Evolutionary conservation across 176 grass and related monocot species (phyloP).

Genomic region (Musa schizocarpa): DNA sequence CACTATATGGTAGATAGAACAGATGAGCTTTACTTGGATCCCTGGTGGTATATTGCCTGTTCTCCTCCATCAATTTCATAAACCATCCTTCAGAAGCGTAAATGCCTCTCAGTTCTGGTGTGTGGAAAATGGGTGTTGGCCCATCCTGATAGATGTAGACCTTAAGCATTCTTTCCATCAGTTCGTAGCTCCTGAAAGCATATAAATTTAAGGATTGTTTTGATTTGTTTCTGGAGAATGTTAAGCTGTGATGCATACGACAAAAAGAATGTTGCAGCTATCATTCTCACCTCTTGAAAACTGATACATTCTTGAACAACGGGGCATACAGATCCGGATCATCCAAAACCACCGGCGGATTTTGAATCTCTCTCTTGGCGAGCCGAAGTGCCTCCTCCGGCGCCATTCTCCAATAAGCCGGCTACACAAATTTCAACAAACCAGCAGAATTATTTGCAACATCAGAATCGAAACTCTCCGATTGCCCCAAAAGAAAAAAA

Average conservation of each 20-base stretch:
- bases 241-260: no score
- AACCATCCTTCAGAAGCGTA: constrained; percentile 24
- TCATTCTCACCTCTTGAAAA: constrained; percentile 13
- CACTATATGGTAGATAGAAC: constrained; percentile 16
- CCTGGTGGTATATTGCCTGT: not conserved
- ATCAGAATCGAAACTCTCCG: not conserved
- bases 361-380: constrained; percentile 7
- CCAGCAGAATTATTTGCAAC: not conserved
- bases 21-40: constrained; percentile 16
- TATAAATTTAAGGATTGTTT: not conserved
- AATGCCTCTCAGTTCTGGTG: constrained; percentile 16
- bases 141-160: constrained; percentile 20
- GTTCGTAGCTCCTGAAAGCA: constrained; percentile 24
- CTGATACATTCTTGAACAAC: constrained; percentile 10
- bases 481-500: not conserved
- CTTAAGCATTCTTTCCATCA: constrained; percentile 20
- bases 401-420: constrained; percentile 8
- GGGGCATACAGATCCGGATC: not conserved
- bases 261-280: no score
- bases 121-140: constrained; percentile 14
- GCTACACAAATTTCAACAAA: not conserved
- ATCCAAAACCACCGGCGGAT: not conserved
- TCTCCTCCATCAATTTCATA: constrained; percentile 20
- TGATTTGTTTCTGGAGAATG: not conserved
- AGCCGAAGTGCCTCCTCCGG: constrained; percentile 4